Base-by-base conservation (phyloP, 2,329 filamentous ascomycete species). In the Ophiostoma fasciatum region DNA sequence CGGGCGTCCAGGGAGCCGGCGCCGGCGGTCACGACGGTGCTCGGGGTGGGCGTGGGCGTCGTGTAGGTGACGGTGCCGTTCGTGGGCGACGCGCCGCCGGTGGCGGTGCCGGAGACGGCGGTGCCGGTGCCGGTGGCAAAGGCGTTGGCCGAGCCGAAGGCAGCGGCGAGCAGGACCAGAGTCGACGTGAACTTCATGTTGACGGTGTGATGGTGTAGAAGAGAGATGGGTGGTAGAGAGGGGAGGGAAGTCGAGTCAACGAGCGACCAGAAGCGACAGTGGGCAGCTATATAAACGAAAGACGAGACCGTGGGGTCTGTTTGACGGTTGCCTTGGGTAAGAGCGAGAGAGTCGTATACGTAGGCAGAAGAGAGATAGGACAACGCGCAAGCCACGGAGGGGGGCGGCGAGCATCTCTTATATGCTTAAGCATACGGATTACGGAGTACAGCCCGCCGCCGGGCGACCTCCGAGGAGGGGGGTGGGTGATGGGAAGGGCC, bases 171-270 rank as follows among this genome's bases (percentile, higher is more conserved):
- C 35, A 34, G 9, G 26, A 33, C 23, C 29, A 36, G 30, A 14
- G 38, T 37, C 31, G 37, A 31, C 14, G 35, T 28, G 37, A 28
- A 27, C 43, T 43, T 43, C 43, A 45, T 45, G 33, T 9, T 42
- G 42, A 32, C n/a, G 13, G 25, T 27, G n/a, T 14, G 12, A 10
- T 28, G n/a, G n/a, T 15, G 8, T 29, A 25, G 22, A 11, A 11
- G 4, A 23, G 21, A 18, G 21, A 3, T 17, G 9, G 31, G 11
- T 5, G 11, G 18, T 35, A 18, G 26, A 28, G 29, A 15, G 20
- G 13, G 21, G 17, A 15, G 11, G 28, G 13, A 32, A 23, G n/a
- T n/a, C n/a, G n/a, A n/a, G n/a, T n/a, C n/a, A n/a, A n/a, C n/a
- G n/a, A n/a, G n/a, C 11, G 23, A 22, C 11, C 23, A 25, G 23